Evolutionary conservation across 2,329 filamentous ascomycete species (phyloP), one percentile per base, ranked within the genome.

Genomic region (Scedosporium aurantiacum): DNA sequence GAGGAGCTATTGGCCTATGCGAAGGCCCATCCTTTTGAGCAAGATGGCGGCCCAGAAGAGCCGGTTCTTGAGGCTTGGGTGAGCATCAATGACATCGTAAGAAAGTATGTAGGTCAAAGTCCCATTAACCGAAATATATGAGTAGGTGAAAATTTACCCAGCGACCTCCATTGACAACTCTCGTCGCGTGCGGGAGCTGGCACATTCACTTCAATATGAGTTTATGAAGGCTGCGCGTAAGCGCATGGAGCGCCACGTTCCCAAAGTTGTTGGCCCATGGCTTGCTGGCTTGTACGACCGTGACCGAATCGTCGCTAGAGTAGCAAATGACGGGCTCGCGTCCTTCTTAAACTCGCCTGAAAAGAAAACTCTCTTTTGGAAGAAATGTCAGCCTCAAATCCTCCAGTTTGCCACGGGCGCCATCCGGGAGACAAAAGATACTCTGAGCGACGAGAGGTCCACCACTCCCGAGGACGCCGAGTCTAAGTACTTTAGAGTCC

Each of bases 61-160:
- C 80, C 86, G 10, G 75, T 97, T n/a, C 75, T 97, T 61, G 89
- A 94, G 67, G 88, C 89, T 69, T 97, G 93, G 93, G 90, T 93
- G 63, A 67, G 71, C 67, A 47, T 16, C n/a, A 4, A 61, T 64
- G 60, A 61, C 45, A 4, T 10, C 8, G 14, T 37, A 37, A 37
- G n/a, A n/a, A n/a, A 52, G n/a, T 54, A 3, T 18, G 5, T 12
- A 25, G 32, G 50, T 10, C 6, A 4, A 14, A 37, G 52, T 16
- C n/a, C 23, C n/a, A 16, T 37, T 56, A 56, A 23, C 18, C 41
- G 50, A 32, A 45, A 6, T 14, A 57, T 12, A 10, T 12, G 16
- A 23, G 32, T 41, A 95, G 90, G 83, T 90, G 65, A 88, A 88
- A 77, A 76, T 95, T 62, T 99, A 96, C 71, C 90, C 94, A 60